Base-by-base conservation (phyloP, 176 grass and related monocot species). In the Secale cereale region DNA sequence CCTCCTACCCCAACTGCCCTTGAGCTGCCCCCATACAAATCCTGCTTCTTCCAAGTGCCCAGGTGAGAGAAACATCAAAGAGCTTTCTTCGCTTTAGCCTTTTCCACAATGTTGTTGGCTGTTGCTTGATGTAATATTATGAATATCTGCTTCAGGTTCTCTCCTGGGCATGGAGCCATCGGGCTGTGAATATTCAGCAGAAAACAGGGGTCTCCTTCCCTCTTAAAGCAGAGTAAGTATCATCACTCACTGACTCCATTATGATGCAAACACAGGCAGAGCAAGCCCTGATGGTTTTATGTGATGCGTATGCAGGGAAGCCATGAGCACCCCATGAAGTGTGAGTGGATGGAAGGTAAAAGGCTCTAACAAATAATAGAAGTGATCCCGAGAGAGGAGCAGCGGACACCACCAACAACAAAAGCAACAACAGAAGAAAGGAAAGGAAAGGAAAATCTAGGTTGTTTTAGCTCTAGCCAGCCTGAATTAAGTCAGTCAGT, bases 41-140 rank as follows among this genome's bases (percentile, higher is more conserved):
- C 89, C 8, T 95, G 89, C 78, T 98, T 95, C 87, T 95, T 93
- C 80, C 85, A 94, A 84, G 85, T 91, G 86, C 95, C 94, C 40
- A 94, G 94, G 94, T 97, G 87, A 73, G 64, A 36, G 89, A 60
- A 88, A 7, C 13, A 81, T 56, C 10, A 43, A 36, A 87, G 1
- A 35, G 2, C 16, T 37, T 12, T n/a, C 25, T 61, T 56, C 16
- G 22, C 19, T 22, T 69, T 19, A 8, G 20, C 19, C 60, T 46
- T 7, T n/a, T n/a, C 2, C 36, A 32, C 7, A 15, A 66, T 76
- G 10, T 36, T 61, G 29, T 50, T 50, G 1, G 15, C 48, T 52
- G 48, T 52, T 52, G 16, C 48, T 52, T 52, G 48, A 52, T 66
- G 16, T 30, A 54, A 10, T 9, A 59, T 2, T 1, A 40, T 37